Evolutionary conservation across 352 stramenopile species (phyloP), one percentile per base, ranked within the genome.

Genomic region (Bremia lactucae): DNA sequence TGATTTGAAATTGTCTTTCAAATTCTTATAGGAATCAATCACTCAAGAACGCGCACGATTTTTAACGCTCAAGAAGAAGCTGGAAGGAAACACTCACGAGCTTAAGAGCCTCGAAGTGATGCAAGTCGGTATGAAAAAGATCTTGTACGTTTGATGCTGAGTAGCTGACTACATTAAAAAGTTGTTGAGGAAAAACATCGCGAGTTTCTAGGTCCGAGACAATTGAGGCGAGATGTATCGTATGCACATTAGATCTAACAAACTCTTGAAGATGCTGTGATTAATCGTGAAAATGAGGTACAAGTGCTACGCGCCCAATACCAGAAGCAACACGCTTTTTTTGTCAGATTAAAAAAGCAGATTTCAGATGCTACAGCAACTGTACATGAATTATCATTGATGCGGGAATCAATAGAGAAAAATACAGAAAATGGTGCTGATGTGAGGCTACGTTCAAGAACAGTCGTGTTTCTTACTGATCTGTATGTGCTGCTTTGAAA

Each of bases 91-190:
- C 18, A 42, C 49, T 4, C 49, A 42, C 25, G 50, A 73, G 15
- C 35, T 87, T 6, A 42, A 59, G 10, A 35, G 19, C 0, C 44
- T 83, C 2, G 68, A 77, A 46, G 68, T 68, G 31, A 76, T 66
- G 15, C 53, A 68, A 39, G 60, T 46, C 4, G 55, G 74, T 83
- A 47, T 13, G 39, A 21, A 31, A 10, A 25, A 14, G 14, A 15
- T 11, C 19, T n/a, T 15, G 0, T 14, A 18, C 13, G 24, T 23
- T 25, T 14, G 1, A 28, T 25, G 11, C 28, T 28, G 33, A 10
- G 2, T 29, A 19, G 2, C 25, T 29, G 11, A 16, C 7, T 65
- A 47, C 16, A 38, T 10, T 35, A 26, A 11, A 2, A 21, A 86
- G 73, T 65, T 49, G 44, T 48, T 9, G 60, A 79, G 15, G 50